phyloP scores from a whole-genome alignment of 208 protist species.

The Leishmania guyanensis region DNA sequence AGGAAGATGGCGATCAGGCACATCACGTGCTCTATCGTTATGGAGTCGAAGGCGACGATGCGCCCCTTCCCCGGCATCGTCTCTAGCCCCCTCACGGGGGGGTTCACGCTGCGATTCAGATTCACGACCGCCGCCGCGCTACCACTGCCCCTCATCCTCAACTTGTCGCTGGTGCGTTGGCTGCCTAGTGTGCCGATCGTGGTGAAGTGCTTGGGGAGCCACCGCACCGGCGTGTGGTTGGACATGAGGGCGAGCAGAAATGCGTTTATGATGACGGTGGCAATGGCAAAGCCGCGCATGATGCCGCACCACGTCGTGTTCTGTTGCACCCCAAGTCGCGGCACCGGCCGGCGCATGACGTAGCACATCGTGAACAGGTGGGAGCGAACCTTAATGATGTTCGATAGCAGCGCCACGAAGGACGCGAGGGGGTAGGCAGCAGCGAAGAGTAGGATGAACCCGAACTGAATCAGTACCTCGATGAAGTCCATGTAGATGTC shows the following conservation, averaged over 20 bases:
- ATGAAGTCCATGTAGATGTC: constrained; percentile 77
- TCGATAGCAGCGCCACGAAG: constrained; percentile 62
- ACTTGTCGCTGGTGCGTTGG: background rate
- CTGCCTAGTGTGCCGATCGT: background rate
- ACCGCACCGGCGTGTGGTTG: constrained; percentile 28
- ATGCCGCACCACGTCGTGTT: constrained; percentile 49
- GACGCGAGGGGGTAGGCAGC: constrained; percentile 63
- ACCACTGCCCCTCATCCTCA: background rate
- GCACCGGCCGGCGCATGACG: constrained; percentile 51
- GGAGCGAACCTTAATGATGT: constrained; percentile 66
- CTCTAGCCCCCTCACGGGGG: constrained; percentile 1
- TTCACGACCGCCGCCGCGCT: background rate
- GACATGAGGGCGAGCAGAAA: constrained; percentile 51
- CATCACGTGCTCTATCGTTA: constrained; percentile 52
- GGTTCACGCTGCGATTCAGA: background rate
- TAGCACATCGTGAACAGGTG: constrained; percentile 75
- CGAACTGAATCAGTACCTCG: constrained; percentile 82
- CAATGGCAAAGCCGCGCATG: constrained; percentile 42
- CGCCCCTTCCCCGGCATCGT: constrained; percentile 24
- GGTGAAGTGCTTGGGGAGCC: constrained; percentile 32
- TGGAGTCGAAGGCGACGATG: constrained; percentile 22
- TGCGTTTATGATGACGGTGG: constrained; percentile 60
- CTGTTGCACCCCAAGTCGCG: constrained; percentile 45
- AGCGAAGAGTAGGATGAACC: constrained; percentile 73
- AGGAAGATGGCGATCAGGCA: constrained; percentile 42